These are phyloP conservation scores for Plasmopara viticola DNA, from an alignment of 352 stramenopile genomes.

Conservation along the genomic window DNA sequence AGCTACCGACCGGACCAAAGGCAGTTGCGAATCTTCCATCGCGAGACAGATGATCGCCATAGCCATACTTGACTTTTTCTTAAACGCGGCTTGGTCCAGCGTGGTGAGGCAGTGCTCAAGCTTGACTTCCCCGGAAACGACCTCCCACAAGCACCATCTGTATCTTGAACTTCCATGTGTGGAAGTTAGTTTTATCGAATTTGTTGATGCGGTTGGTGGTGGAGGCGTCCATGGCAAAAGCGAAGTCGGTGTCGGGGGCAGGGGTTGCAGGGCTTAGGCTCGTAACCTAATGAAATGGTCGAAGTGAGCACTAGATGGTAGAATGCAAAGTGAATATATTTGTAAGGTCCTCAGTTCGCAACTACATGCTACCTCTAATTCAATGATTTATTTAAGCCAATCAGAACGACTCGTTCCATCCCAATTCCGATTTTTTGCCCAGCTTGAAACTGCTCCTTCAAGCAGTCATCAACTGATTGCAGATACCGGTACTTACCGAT, in stretches of 20 bases:
- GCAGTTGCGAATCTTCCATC: constrained; percentile 18
- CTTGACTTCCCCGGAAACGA: constrained; percentile 6
- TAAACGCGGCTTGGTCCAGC: constrained; percentile 6
- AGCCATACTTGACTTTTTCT: constrained; percentile 15
- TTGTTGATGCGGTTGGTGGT: not conserved
- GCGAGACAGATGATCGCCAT: constrained; percentile 16
- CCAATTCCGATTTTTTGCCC: no score
- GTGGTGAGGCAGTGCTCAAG: constrained; percentile 11
- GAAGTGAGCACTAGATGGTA: not conserved
- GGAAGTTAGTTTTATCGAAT: constrained; percentile 1
- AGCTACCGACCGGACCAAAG: constrained; percentile 10
- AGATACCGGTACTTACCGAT: no score
- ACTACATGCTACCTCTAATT: no score
- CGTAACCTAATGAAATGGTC: not conserved
- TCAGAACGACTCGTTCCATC: no score
- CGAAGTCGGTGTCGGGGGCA: not conserved
- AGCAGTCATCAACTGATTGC: not conserved
- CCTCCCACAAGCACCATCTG: constrained; percentile 21
- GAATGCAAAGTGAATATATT: not conserved
- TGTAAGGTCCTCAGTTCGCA: no score
- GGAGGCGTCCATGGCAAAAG: not conserved
- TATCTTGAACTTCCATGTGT: constrained; percentile 29
- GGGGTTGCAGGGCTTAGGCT: not conserved
- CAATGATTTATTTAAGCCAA: no score
- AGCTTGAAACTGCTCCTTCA: not conserved